These are phyloP conservation scores for Hibiscus tridactylites DNA, from an alignment of 345 rosid genomes.

Conservation along the genomic window DNA sequence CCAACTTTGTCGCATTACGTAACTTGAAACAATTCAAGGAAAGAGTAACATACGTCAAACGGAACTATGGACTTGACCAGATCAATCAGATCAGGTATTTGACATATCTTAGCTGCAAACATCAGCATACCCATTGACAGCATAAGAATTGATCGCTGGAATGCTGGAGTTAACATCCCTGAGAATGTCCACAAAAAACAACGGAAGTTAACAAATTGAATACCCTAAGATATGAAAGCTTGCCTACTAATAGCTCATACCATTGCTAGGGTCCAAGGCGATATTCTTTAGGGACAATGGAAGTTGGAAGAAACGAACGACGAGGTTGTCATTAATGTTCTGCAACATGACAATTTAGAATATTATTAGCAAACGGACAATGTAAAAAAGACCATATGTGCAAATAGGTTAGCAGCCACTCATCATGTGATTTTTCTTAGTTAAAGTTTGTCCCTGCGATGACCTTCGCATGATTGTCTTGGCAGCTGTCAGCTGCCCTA, in stretches of 20 bases:
- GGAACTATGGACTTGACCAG: conserved; percentile 47
- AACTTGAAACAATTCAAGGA: conserved; percentile 27
- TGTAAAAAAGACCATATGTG: not conserved
- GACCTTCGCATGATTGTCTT: too few species aligned
- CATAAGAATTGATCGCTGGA: conserved; percentile 53
- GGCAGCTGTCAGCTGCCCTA: too few species aligned
- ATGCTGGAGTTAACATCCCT: conserved; percentile 41
- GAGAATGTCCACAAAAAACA: not conserved
- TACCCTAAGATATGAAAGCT: conserved; percentile 5
- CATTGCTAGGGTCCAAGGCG: conserved; percentile 45
- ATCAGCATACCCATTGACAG: conserved; percentile 64
- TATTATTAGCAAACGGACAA: not conserved
- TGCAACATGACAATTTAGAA: conserved; percentile 29
- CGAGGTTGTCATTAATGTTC: conserved; percentile 53
- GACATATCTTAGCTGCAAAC: conserved; percentile 68
- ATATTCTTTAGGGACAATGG: conserved; percentile 56
- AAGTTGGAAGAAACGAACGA: conserved; percentile 76
- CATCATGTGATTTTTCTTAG: too few species aligned
- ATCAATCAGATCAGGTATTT: conserved; percentile 48
- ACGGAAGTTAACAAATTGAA: not conserved
- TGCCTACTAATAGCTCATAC: conserved; percentile 31
- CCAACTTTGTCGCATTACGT: not conserved
- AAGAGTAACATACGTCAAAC: conserved; percentile 20
- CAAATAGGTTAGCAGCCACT: too few species aligned
- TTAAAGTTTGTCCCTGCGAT: too few species aligned